phyloP scores from a whole-genome alignment of 2,329 filamentous ascomycete species.

The Alternaria tenuissima region DNA sequence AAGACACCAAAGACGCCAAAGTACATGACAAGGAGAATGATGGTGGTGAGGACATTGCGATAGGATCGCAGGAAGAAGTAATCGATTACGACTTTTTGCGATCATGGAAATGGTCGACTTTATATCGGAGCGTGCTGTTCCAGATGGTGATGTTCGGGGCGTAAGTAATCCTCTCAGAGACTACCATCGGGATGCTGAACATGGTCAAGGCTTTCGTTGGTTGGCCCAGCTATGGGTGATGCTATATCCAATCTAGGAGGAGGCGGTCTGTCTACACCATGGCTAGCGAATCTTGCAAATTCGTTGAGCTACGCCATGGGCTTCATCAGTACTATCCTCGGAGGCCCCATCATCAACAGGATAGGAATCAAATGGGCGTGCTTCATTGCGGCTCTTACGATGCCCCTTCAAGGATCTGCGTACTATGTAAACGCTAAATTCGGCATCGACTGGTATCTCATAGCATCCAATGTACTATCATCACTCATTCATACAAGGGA shows the following conservation, averaged over 20 bases:
- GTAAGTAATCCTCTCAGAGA: not conserved
- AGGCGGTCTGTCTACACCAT: constrained; percentile 18
- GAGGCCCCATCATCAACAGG: constrained; percentile 20
- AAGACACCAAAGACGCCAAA: constrained; percentile 8
- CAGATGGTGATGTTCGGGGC: constrained; percentile 21
- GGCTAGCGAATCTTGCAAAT: constrained; percentile 19
- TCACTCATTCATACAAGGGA: not conserved
- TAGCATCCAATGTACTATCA: constrained; percentile 11
- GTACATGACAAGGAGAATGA: constrained; percentile 2
- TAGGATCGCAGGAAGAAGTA: constrained; percentile 11
- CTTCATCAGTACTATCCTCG: constrained; percentile 18
- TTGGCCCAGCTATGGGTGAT: constrained; percentile 20
- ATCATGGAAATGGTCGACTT: constrained; percentile 8
- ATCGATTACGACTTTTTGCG: not conserved
- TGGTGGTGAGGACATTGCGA: not conserved
- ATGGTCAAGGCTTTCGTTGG: constrained; percentile 11
- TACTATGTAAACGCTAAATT: constrained; percentile 19
- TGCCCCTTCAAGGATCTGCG: constrained; percentile 17
- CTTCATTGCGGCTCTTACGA: constrained; percentile 16
- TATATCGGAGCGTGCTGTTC: constrained; percentile 16
- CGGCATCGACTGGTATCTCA: constrained; percentile 10
- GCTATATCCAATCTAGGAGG: constrained; percentile 19
- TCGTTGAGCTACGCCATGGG: constrained; percentile 17
- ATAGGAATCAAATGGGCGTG: constrained; percentile 21
- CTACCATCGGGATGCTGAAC: not conserved